Evolutionary conservation across 176 grass and related monocot species (phyloP).

Genomic region (Aegilops sharonensis): DNA sequence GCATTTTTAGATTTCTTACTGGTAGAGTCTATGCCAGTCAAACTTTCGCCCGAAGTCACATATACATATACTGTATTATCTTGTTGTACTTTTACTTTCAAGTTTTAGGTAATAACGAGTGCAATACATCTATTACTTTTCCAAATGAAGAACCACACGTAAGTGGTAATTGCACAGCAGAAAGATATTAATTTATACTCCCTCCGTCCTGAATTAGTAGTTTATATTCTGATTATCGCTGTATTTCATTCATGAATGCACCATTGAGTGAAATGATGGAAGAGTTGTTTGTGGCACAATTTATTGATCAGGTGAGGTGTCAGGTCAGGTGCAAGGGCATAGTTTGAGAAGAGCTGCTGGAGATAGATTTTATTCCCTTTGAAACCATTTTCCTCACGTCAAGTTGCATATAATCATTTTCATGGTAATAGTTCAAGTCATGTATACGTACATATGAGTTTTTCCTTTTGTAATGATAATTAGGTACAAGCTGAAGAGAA

Average conservation of each 20-base stretch:
- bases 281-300: constrained; percentile 5
- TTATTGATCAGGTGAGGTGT: constrained; percentile 15
- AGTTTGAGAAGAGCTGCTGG: constrained; percentile 7
- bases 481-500: constrained; percentile 95
- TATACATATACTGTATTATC: neutral
- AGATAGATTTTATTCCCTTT: constrained; percentile 4
- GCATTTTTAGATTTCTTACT: neutral
- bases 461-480: constrained; percentile 34
- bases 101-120: neutral
- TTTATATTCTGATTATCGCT: neutral
- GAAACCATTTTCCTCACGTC: constrained; percentile 19
- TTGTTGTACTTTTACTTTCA: neutral
- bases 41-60: neutral
- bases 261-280: constrained; percentile 18
- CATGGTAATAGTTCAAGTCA: constrained; percentile 15
- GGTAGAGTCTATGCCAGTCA: neutral
- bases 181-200: neutral
- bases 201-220: neutral
- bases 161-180: neutral
- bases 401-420: neutral
- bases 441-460: neutral
- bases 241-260: neutral
- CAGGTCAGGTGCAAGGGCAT: constrained; percentile 5
- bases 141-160: neutral
- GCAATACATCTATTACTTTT: neutral